Percentiles rank a stretch among this genome's conserved stretches.
phyloP scores from a whole-genome alignment of 2,329 filamentous ascomycete genomes.

The Arthroderma sp. region DNA sequence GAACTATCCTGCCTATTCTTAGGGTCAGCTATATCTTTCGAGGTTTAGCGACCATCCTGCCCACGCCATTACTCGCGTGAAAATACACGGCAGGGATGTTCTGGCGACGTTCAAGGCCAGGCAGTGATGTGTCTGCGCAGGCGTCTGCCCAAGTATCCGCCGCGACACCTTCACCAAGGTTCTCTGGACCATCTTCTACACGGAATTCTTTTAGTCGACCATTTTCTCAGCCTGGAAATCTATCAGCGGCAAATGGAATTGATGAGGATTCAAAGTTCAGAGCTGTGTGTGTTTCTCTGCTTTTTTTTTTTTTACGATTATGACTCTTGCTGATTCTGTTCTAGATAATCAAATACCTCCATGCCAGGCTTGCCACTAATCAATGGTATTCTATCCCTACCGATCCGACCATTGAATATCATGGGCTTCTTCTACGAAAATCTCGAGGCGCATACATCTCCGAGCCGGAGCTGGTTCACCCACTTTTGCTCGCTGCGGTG shows the following conservation, averaged over 20 bases:
- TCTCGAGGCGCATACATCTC: constrained; percentile 31
- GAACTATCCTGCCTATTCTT: too few relatives aligned
- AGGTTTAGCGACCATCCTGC: neutral
- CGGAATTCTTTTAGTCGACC: constrained; percentile 6
- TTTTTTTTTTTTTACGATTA: neutral
- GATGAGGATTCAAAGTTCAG: constrained; percentile 17
- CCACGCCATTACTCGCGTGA: neutral
- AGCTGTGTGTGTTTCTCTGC: constrained; percentile 10
- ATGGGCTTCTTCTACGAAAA: constrained; percentile 28
- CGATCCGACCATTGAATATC: constrained; percentile 9
- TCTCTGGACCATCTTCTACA: constrained; percentile 5
- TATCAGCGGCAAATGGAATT: constrained; percentile 10
- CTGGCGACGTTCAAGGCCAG: constrained; percentile 6
- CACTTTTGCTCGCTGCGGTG: constrained; percentile 29
- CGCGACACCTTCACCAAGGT: constrained; percentile 10
- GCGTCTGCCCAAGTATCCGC: constrained; percentile 7
- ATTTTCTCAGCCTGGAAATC: constrained; percentile 8
- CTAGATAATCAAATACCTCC: constrained; percentile 19
- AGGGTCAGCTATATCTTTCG: neutral
- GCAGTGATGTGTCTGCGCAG: neutral
- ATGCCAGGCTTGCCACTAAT: constrained; percentile 17
- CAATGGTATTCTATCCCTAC: constrained; percentile 14
- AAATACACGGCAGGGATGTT: constrained; percentile 10
- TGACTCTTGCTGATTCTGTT: constrained; percentile 2
- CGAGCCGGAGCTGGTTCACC: constrained; percentile 28